Base-by-base conservation (phyloP, 805 yeast genomes). In the Lipomyces chichibuensis region DNA sequence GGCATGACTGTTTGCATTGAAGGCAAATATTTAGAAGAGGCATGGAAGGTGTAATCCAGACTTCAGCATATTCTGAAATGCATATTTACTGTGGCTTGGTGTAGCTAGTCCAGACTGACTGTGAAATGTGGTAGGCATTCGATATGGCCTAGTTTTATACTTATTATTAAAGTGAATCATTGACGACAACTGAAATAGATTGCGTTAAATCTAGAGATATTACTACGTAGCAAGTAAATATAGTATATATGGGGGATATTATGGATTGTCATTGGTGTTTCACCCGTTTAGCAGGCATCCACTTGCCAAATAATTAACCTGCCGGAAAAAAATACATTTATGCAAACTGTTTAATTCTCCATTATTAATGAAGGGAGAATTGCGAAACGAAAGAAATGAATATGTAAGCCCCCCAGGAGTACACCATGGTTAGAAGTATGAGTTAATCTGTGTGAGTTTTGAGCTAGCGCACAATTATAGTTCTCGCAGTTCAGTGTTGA, bases 31-130 rank as follows among this genome's bases (percentile, higher is more conserved):
- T 14, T 52, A 17, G 33, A 29, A 23, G 55, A 52, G 33, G 55
- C 55, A 17, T 52, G 55, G 55, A 52, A 23, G 32, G 55, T 52
- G n/a, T 52, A 25, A 52, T 52, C 49, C 23, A 43, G 49, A 6
- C 23, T 37, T 13, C 39, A 37, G 49, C 49, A 17, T 43, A 43
- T 43, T 43, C 49, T 43, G 49, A 43, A 8, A 43, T 43, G 49
- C 9, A 43, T 43, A 17, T 8, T 43, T 43, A n/a, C 49, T 43
- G 49, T 43, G 49, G 20, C 20, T 37, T 14, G 39, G 13, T 35
- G 39, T 35, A 37, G 13, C 39, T 11, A 37, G 39, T 37, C 13
- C 49, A 43, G 20, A n/a, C 20, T 17, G 49, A 43, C 49, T 17
- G 9, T 17, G 49, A 43, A n/a, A n/a, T 8, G 49, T 5, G 49